Evolutionary conservation across 2,329 filamentous ascomycete species (phyloP), one percentile per base, ranked within the genome.

Genomic region (Neoscytalidium dimidiatum): DNA sequence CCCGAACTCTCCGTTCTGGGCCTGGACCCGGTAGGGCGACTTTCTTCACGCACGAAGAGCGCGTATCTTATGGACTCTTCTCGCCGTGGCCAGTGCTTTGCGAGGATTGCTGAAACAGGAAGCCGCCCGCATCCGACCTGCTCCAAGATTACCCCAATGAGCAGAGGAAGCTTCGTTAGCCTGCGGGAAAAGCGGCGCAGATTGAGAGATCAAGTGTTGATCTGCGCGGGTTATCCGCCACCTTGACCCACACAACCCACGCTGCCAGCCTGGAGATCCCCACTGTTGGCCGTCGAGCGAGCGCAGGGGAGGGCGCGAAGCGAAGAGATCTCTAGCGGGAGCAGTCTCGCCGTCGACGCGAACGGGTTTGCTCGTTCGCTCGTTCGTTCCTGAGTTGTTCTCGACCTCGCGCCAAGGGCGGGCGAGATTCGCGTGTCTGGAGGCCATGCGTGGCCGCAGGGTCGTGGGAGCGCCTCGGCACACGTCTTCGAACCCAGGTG

Each of bases 201-300:
- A 43, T 19, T 23, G 53, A 62, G 58, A 62, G 58, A 62, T 60
- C 58, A 29, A 62, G 58, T 19, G 46, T 35, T 51, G 58, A 62
- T 62, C 58, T 49, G 44, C 58, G 58, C 33, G 28, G 58, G 58
- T 23, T 41, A 49, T 51, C 58, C 44, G 58, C 44, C 44, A 49
- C 58, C 2, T 23, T 23, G 58, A 62, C 58, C 58, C 58, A 62
- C 58, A 62, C 58, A 62, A 28, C 21, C 19, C 44, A 51, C 46
- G 44, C 46, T 51, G 38, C 58, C 58, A 29, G 31, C 44, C 44
- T 62, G 58, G 58, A 62, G 58, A 51, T 41, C 44, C 58, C 58
- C 58, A 62, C 58, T 29, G 31, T 19, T 38, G n/a, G 31, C 46
- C 21, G 38, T 28, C 28, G 14, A 9, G 33, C 11, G 6, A 13